These are phyloP conservation scores for Rhizoclosmatium globosum DNA, from an alignment of 192 early-diverging fungal species.

Conservation along the genomic window DNA sequence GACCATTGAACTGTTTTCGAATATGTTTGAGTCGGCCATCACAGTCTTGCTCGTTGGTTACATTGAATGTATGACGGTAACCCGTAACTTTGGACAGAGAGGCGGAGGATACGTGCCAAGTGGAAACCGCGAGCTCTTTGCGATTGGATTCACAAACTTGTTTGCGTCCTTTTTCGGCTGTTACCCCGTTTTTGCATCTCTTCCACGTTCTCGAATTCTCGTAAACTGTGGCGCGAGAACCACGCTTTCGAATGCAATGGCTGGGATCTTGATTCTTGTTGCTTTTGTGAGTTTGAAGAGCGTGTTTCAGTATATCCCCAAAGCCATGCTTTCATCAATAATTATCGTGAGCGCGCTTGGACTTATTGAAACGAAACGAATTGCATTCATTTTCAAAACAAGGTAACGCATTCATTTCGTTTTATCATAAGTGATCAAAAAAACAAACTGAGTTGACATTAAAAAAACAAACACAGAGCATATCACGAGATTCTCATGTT, in stretches of 20 bases:
- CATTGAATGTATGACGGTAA: slow-evolving; percentile 51
- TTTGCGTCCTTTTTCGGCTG: slow-evolving; percentile 49
- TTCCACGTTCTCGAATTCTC: slow-evolving; percentile 90
- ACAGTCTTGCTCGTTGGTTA: slow-evolving; percentile 53
- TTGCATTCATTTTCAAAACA: slow-evolving; percentile 74
- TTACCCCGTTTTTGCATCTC: slow-evolving; percentile 78
- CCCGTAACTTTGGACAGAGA: slow-evolving; percentile 46
- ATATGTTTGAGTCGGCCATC: slow-evolving; percentile 45
- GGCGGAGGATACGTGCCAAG: slow-evolving; percentile 46
- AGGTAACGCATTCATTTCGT: background rate
- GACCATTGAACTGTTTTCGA: slow-evolving; percentile 32
- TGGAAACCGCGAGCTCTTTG: slow-evolving; percentile 55
- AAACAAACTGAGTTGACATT: background rate
- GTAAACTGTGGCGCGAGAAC: slow-evolving; percentile 86
- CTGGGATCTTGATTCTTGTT: slow-evolving; percentile 74
- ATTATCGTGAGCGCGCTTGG: slow-evolving; percentile 85
- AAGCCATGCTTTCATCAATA: slow-evolving; percentile 79
- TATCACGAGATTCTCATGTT: slow-evolving; percentile 39
- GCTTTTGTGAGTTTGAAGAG: slow-evolving; percentile 77
- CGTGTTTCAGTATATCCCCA: slow-evolving; percentile 80
- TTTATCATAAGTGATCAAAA: background rate
- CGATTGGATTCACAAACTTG: slow-evolving; percentile 55
- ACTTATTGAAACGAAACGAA: slow-evolving; percentile 78
- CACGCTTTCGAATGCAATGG: slow-evolving; percentile 80
- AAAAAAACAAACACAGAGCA: slow-evolving; percentile 5